Conservation (phyloP, 768 basidiomycete species). For the Crucibulum laeve region DNA sequence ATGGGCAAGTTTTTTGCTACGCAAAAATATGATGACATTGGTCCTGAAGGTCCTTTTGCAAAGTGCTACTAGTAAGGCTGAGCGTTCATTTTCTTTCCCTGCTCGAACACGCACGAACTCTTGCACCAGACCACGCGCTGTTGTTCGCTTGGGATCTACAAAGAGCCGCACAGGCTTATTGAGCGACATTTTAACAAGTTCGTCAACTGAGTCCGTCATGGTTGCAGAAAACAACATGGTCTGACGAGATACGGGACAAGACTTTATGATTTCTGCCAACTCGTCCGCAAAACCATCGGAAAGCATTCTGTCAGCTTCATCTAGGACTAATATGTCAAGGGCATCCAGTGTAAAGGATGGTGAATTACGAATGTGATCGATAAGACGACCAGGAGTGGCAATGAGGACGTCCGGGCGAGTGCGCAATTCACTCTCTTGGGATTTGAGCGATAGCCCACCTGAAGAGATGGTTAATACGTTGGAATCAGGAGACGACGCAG, state of each 20-base stretch:
- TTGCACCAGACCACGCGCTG: constrained; percentile 82
- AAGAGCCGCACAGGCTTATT: constrained; percentile 93
- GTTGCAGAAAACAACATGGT: constrained; percentile 99
- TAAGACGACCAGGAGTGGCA: constrained; percentile 95
- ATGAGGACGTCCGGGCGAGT: constrained; percentile 91
- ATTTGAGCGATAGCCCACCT: constrained; percentile 92
- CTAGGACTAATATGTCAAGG: constrained; percentile 89
- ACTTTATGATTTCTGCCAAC: constrained; percentile 86
- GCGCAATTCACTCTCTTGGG: constrained; percentile 83
- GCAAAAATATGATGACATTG: constrained; percentile 87
- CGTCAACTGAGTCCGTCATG: constrained; percentile 96
- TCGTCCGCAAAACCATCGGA: constrained; percentile 95
- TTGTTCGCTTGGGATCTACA: constrained; percentile 89
- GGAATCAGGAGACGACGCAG: constrained; percentile 6
- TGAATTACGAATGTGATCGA: constrained; percentile 96
- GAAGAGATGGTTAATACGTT: constrained; percentile 4
- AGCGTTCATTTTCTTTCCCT: constrained; percentile 71
- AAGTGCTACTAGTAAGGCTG: constrained; percentile 71
- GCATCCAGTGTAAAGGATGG: constrained; percentile 89
- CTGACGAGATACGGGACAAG: constrained; percentile 84
- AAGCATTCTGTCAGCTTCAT: constrained; percentile 98
- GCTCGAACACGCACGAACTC: constrained; percentile 93
- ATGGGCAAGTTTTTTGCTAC: constrained; percentile 96
- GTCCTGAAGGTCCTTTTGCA: constrained; percentile 87
- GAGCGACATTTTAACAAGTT: constrained; percentile 87